These are phyloP conservation scores for Sporothrix schenckii DNA, from an alignment of 2,329 filamentous ascomycete species.

Conservation along the genomic window DNA sequence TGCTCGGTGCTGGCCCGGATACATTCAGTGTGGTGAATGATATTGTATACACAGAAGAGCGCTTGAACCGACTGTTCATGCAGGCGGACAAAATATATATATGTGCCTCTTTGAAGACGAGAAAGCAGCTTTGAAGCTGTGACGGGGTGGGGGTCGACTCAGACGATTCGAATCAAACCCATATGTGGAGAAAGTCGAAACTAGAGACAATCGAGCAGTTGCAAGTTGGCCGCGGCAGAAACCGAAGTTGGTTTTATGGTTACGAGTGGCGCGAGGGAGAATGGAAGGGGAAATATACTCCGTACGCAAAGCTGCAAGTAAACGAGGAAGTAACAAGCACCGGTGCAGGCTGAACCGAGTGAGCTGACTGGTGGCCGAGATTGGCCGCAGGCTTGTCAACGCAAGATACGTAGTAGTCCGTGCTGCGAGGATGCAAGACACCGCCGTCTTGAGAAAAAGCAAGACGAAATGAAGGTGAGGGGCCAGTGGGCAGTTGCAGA, in stretches of 20 bases:
- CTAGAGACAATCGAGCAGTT: conserved; percentile 18
- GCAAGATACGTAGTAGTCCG: neutral
- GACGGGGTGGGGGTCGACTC: neutral
- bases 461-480: conserved; percentile 23
- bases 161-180: neutral
- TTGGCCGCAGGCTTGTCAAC: conserved; percentile 2
- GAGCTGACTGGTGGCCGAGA: conserved; percentile 19
- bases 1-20: neutral
- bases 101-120: neutral
- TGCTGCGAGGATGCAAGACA: conserved; percentile 18
- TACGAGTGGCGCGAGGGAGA: neutral
- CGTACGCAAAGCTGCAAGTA: neutral
- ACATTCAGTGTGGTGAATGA: neutral
- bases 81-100: conserved; percentile 12
- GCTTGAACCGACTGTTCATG: conserved; percentile 2
- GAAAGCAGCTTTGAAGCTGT: conserved; percentile 20
- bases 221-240: conserved; percentile 8
- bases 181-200: conserved; percentile 8
- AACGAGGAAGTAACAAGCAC: neutral
- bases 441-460: conserved; percentile 17
- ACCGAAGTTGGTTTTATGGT: neutral
- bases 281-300: neutral
- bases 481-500: neutral
- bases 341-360: neutral
- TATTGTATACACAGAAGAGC: conserved; percentile 14